phyloP scores from a whole-genome alignment of 129 eudicot genomes.

The Apium graveolens region DNA sequence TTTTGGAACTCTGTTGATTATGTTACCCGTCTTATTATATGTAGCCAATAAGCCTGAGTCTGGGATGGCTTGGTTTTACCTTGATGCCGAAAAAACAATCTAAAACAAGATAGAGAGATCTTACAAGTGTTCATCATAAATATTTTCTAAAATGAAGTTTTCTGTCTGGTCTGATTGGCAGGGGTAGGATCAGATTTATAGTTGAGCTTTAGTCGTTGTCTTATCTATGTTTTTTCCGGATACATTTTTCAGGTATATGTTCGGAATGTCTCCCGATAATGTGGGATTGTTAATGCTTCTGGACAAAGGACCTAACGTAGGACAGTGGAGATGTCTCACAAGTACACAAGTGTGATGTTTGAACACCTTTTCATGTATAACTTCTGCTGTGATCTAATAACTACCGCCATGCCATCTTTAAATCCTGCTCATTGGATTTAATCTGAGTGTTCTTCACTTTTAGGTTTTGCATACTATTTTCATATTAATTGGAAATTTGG shows the following conservation, averaged over 20 bases:
- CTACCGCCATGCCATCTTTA: not conserved
- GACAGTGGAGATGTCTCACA: constrained; percentile 63
- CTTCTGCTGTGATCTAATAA: constrained; percentile 6
- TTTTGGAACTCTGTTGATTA: not conserved
- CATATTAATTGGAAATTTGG: constrained; percentile 3
- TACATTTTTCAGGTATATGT: constrained; percentile 41
- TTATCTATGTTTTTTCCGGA: not conserved
- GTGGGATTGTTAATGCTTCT: constrained; percentile 62
- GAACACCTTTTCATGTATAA: constrained; percentile 6
- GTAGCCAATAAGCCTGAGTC: not conserved
- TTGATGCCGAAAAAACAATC: not conserved
- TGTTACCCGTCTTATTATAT: not conserved
- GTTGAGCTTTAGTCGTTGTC: not conserved
- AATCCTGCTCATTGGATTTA: not conserved
- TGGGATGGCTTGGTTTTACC: not conserved
- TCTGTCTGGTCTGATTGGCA: not conserved
- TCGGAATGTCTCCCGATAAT: constrained; percentile 35
- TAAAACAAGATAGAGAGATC: not conserved
- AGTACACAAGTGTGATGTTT: constrained; percentile 40
- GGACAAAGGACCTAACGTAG: constrained; percentile 54
- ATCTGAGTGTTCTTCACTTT: constrained; percentile 1
- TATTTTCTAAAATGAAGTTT: not conserved
- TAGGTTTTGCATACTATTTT: constrained; percentile 5
- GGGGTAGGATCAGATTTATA: not conserved
- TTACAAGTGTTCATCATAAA: not conserved